Base-by-base conservation (phyloP, 2,329 filamentous ascomycete species). In the Botrytis pseudocinerea region DNA sequence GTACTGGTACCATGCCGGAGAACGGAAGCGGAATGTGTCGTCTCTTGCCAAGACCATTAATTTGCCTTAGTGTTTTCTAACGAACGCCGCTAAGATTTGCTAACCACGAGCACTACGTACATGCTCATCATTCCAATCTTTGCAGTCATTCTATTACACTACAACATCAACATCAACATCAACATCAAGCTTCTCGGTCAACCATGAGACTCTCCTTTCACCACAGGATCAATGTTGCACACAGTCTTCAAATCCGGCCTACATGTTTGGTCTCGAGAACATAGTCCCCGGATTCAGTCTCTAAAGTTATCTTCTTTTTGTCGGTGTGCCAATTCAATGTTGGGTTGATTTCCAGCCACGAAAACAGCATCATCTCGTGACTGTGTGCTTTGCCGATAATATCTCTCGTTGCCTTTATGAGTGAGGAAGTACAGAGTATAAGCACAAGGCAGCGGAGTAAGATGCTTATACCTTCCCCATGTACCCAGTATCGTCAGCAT, bases 131-230 rank as follows among this genome's bases (percentile, higher is more conserved):
- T 54, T 16, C 25, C 9, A 42, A 42, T 42, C 42, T 42, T 16
- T 42, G 42, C 10, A 42, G 14, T 42, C 14, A 38, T 38, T 38
- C 1, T 54, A 18, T 8, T 12, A 16, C 14, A 28, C 51, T 28
- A 57, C 51, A 48, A 25, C 42, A 64, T 64, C 62, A 20, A 25
- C 42, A 64, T 64, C 51, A 48, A 25, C 42, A 64, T 64, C 62
- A 20, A 25, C 42, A 64, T 64, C 42, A 20, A 32, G 22, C 9
- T 8, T 18, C 22, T 35, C 46, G 9, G 12, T n/a, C 25, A n/a
- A 44, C 25, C 5, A 44, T 35, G n/a, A 64, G 62, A 48, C 14
- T 46, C 14, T 44, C 42, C 42, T 64, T 20, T 28, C 62, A 32
- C 25, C 42, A 64, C 12, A 8, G 62, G 18, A 40, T 38, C 59